Evolutionary conservation across 1,139 yeast species (phyloP), one percentile per base, ranked within the genome.

Genomic region (Debaryomyces sp.): DNA sequence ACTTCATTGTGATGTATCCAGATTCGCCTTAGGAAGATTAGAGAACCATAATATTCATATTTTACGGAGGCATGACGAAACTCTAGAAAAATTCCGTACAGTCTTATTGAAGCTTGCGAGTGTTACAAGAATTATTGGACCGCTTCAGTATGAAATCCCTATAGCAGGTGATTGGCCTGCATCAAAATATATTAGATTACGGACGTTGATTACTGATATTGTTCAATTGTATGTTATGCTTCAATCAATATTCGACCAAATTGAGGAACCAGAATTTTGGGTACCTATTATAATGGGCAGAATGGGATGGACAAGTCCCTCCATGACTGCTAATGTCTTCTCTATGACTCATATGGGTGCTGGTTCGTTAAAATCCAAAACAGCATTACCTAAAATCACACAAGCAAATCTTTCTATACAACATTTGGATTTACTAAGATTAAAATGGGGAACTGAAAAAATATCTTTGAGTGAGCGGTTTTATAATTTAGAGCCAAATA

Each of bases 101-200:
- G 55, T 62, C 4, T 60, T 66, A 26, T 51, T 61, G 24, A 55
- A 61, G 23, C 51, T 70, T 18, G 64, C 70, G 1, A 56, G 61
- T 8, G 59, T 64, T 23, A 53, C 61, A 3, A 50, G 54, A 7
- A 54, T 70, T 33, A 62, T 65, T 58, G 59, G 55, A 10, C 64
- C 74, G 1, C 62, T 71, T 23, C 59, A 59, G 35, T 68, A 68
- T 46, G 77, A 72, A 48, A 46, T 68, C 7, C 68, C 72, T 0
- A 43, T 71, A 7, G 54, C 66, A 2, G 77, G 77, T 0, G 45
- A 56, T n/a, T 72, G 76, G 76, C 77, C 77, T 0, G 59, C 57
- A 27, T 54, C 55, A 13, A 68, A 64, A 40, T 71, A 71, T 49
- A 45, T 46, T 17, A 57, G 59, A 44, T 53, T 72, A 9, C 69